Percentiles rank a stretch among this genome's conserved stretches.
These are phyloP conservation scores for Pascua sp. DNA, from an alignment of 1,284 basidiomycete genomes.

Conservation along the genomic window DNA sequence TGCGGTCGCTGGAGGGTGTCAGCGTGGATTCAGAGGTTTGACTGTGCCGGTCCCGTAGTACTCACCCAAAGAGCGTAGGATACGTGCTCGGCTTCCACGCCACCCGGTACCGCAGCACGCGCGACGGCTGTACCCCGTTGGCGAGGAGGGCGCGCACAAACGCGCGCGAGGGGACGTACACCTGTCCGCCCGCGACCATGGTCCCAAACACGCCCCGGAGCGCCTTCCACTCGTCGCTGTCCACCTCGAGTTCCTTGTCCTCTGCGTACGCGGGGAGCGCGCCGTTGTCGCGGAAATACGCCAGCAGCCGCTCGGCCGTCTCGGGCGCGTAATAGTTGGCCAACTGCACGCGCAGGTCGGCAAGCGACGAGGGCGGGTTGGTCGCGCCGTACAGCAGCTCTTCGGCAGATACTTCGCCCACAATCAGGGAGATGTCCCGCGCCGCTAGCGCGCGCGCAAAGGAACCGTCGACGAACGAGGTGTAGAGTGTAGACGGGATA, in stretches of 20 bases:
- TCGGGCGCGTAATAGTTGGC: conserved; percentile 24
- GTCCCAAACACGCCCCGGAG: conserved; percentile 21
- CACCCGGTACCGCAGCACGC: conserved; percentile 22
- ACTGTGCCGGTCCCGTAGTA: background rate
- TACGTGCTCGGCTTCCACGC: conserved; percentile 13
- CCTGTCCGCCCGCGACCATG: conserved; percentile 26
- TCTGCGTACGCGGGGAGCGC: background rate
- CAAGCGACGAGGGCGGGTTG: conserved; percentile 18
- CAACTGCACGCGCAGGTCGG: conserved; percentile 19
- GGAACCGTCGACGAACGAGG: conserved; percentile 14
- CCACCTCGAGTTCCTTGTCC: conserved; percentile 4
- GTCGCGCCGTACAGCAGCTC: conserved; percentile 26
- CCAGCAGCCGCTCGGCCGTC: conserved; percentile 13
- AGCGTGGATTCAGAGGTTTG: background rate
- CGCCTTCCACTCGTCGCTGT: conserved; percentile 7
- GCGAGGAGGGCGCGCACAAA: conserved; percentile 19
- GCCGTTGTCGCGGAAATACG: conserved; percentile 3
- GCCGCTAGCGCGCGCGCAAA: conserved; percentile 18
- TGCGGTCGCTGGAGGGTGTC: background rate
- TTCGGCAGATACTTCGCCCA: conserved; percentile 27
- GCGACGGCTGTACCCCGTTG: conserved; percentile 13
- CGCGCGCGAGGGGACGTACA: conserved; percentile 20
- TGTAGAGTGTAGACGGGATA: conserved; percentile 16
- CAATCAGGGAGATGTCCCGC: conserved; percentile 23
- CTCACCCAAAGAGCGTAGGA: conserved; percentile 1